Evolutionary conservation across 2,329 filamentous ascomycete genomes (phyloP), one percentile per base, ranked within the genome.

Genomic region (Claviceps citrina): DNA sequence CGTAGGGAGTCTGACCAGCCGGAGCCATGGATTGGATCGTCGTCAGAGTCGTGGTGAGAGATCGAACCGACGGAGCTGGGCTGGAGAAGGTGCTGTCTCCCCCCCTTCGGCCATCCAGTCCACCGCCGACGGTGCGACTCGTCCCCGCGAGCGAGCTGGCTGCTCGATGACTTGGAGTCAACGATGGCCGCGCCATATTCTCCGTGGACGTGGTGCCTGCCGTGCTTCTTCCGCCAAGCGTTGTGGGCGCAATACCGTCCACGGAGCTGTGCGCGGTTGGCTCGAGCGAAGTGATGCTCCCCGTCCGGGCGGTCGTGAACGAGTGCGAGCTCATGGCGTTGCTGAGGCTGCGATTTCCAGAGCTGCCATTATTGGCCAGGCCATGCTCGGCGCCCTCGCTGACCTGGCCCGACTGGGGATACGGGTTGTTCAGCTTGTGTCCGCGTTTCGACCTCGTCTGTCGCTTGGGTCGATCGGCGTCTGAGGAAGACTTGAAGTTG

Each of bases 141-240:
- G 86, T 95, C 15, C 83, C 85, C 15, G 84, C 74, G 16, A 76
- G 58, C 2, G 75, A 77, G 30, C 74, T 75, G 24, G 70, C 67
- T 20, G 69, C 43, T 12, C 43, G 69, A 50, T 91, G 84, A 24
- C 85, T 93, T 31, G 81, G 76, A 12, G 81, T 81, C 9, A 73
- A 75, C 1, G 84, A 93, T 44, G 76, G 71, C 8, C 81, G 68
- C 1, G 79, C 79, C 47, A 89, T 84, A 32, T 76, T 75, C 46
- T 87, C 85, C 12, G 85, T 93, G n/a, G 82, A 85, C 4, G 86
- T 68, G 0, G 86, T 93, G 2, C 81, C 81, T 4, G 83, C 81
- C 40, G 76, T 71, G 18, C 83, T 93, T 54, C 81, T 79, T 44
- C 76, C 76, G 43, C 81, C 79, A 20, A 71, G 70, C 0, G 73